Conservation (phyloP, 257 asterid genomes). For the Misopates orontium region DNA sequence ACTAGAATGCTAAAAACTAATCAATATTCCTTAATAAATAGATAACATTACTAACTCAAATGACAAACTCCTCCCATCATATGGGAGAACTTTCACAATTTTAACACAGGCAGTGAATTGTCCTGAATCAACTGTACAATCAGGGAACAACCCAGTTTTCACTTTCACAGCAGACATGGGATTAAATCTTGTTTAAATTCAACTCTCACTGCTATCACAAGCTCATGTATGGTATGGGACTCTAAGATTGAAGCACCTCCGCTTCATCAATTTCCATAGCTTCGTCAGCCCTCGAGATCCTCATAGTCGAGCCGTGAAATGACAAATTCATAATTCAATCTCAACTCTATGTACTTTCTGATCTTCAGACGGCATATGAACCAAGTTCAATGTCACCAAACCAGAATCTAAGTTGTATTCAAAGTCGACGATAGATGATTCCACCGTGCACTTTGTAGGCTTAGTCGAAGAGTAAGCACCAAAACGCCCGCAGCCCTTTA, state of each 20-base stretch:
- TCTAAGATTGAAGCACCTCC: slow-evolving; percentile 5
- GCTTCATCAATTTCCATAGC: slow-evolving; percentile 1
- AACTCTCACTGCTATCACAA: slow-evolving; percentile 19
- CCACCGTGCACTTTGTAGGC: slow-evolving; percentile 45
- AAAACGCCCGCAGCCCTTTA: slow-evolving; percentile 52
- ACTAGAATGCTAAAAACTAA: not conserved
- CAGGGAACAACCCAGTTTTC: no score
- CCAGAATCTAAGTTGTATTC: slow-evolving; percentile 36
- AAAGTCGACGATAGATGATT: slow-evolving; percentile 33
- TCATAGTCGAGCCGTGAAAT: slow-evolving; percentile 21
- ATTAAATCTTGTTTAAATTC: slow-evolving; percentile 8
- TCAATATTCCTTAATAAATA: not conserved
- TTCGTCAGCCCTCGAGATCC: slow-evolving; percentile 18
- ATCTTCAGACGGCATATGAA: slow-evolving; percentile 44
- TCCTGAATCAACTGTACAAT: not conserved
- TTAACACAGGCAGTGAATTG: not conserved
- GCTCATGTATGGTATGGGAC: not conserved
- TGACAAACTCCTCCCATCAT: slow-evolving; percentile 1
- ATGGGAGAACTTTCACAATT: not conserved
- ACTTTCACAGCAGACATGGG: no score
- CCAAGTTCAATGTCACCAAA: slow-evolving; percentile 43
- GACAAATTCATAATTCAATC: slow-evolving; percentile 41
- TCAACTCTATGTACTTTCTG: slow-evolving; percentile 41
- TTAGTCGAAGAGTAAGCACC: slow-evolving; percentile 54
- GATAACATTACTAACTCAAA: slow-evolving; percentile 10